phyloP scores from a whole-genome alignment of 1,284 basidiomycete genomes.

The Ceratobasidium sp. region DNA sequence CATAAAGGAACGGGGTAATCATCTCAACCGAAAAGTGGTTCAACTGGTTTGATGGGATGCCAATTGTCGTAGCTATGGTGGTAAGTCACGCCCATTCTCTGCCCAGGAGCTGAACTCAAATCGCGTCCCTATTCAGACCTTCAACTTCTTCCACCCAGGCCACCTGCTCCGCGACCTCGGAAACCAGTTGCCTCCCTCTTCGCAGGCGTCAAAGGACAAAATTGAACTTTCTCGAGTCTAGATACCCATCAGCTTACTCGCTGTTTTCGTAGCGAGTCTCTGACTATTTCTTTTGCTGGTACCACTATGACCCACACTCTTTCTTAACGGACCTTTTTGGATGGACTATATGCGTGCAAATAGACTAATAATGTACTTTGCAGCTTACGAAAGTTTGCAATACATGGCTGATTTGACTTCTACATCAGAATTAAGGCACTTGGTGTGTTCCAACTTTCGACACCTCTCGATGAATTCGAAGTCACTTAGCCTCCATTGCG shows the following conservation, averaged over 20 bases:
- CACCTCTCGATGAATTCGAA: too few species aligned
- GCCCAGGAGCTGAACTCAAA: background rate
- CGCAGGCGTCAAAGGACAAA: background rate
- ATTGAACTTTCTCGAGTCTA: background rate
- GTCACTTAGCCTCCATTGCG: too few species aligned
- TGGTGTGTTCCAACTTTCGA: too few species aligned
- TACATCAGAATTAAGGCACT: too few species aligned
- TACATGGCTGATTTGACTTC: too few species aligned
- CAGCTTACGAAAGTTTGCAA: too few species aligned
- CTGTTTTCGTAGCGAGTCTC: too few species aligned
- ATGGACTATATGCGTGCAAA: too few species aligned
- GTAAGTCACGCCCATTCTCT: background rate
- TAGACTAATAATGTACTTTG: too few species aligned
- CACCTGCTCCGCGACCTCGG: slow-evolving; percentile 10
- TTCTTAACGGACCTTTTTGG: too few species aligned
- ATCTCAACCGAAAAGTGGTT: slow-evolving; percentile 42
- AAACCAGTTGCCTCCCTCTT: background rate
- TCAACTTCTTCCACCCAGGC: slow-evolving; percentile 46
- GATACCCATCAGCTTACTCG: background rate
- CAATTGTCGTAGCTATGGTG: slow-evolving; percentile 33
- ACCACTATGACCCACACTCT: too few species aligned
- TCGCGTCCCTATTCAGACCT: background rate
- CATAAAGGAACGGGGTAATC: slow-evolving; percentile 37
- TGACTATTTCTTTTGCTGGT: too few species aligned
- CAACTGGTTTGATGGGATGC: slow-evolving; percentile 41